A percentile compares a stretch with the other conserved stretches of the same genome.
Evolutionary conservation across 2,329 filamentous ascomycete species (phyloP).

Genomic region (Penicillium sp.): DNA sequence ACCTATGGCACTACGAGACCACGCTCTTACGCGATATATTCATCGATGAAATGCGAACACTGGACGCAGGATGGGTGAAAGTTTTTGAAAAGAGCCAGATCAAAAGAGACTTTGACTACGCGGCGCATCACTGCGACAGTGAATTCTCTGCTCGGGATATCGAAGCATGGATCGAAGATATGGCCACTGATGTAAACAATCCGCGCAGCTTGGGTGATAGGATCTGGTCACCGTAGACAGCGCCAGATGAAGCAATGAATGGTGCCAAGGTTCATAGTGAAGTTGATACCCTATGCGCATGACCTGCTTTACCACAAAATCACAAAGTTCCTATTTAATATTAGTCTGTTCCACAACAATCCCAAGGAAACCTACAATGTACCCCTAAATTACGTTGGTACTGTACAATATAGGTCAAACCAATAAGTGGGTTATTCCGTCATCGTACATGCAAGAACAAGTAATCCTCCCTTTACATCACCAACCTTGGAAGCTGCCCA

Average conservation of each 20-base stretch:
- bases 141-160: background rate
- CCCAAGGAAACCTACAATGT: background rate
- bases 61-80: slow-evolving; percentile 1
- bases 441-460: background rate
- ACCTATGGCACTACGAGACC: slow-evolving; percentile 14
- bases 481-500: background rate
- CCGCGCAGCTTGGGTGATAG: background rate
- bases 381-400: background rate
- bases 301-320: no score
- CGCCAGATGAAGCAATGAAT: background rate
- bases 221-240: background rate
- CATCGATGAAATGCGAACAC: slow-evolving; percentile 12
- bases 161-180: background rate
- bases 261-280: no score
- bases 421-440: background rate
- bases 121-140: background rate
- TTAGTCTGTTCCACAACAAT: background rate
- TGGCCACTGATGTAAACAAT: background rate
- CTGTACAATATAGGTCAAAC: background rate
- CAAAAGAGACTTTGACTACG: slow-evolving; percentile 16
- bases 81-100: background rate
- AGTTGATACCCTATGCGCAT: no score
- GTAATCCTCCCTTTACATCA: background rate
- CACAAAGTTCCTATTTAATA: no score
- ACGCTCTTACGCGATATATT: slow-evolving; percentile 17